These are phyloP conservation scores for Colletotrichum kahawae DNA, from an alignment of 2,329 filamentous ascomycete species.

Conservation along the genomic window DNA sequence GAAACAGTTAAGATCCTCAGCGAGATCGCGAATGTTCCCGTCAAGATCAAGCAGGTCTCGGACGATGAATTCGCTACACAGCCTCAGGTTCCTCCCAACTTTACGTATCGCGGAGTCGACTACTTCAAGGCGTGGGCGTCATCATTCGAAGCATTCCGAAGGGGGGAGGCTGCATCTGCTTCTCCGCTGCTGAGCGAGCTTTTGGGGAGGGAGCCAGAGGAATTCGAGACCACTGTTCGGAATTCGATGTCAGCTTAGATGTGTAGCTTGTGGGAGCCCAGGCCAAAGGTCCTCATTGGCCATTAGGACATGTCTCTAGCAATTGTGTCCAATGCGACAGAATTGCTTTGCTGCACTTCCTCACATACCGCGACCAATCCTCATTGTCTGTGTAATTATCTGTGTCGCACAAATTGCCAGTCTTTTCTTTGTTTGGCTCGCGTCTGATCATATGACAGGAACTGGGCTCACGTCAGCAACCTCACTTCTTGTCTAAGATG, in stretches of 20 bases:
- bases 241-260: neutral
- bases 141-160: neutral
- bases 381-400: too few species aligned
- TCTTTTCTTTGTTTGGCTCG: too few species aligned
- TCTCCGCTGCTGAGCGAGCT: neutral
- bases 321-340: neutral
- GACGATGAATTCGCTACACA: neutral
- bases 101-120: neutral
- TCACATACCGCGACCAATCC: too few species aligned
- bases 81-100: neutral
- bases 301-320: neutral
- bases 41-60: neutral
- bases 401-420: too few species aligned
- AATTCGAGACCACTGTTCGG: neutral
- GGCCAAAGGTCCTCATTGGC: rapidly evolving
- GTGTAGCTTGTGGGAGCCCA: neutral
- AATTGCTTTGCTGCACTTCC: too few species aligned
- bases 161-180: neutral
- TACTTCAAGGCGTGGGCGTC: neutral
- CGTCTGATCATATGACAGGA: too few species aligned
- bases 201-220: neutral
- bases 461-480: too few species aligned
- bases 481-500: too few species aligned
- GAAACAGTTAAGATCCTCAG: neutral
- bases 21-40: neutral